These are phyloP conservation scores for Sugiyamaella qingdaonensis DNA, from an alignment of 805 yeast species.

Conservation along the genomic window DNA sequence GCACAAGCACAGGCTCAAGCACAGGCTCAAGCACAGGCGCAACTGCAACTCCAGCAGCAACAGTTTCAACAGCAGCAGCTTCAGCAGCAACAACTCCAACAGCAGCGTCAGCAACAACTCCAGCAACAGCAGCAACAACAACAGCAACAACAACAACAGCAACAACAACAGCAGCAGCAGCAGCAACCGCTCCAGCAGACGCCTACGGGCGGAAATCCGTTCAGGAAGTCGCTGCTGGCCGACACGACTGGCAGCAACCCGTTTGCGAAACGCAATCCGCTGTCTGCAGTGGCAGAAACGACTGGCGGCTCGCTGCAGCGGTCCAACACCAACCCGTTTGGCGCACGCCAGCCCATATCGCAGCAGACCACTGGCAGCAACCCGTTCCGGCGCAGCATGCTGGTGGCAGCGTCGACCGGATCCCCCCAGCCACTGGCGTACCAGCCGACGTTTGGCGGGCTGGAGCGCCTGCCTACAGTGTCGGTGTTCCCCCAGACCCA, in stretches of 20 bases:
- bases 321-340: conserved; percentile 12
- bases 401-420: conserved; percentile 21
- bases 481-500: conserved; percentile 69
- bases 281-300: conserved; percentile 13
- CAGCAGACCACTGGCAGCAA: conserved; percentile 50
- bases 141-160: conserved; percentile 22
- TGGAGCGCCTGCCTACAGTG: conserved; percentile 59
- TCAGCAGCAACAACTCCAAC: conserved; percentile 21
- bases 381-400: conserved; percentile 48
- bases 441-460: conserved; percentile 70
- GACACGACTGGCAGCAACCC: conserved; percentile 14
- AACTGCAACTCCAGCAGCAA: conserved; percentile 17
- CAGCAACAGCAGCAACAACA: conserved; percentile 20
- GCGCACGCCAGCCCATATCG: background rate
- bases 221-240: conserved; percentile 17
- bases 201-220: conserved; percentile 23
- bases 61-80: conserved; percentile 25
- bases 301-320: conserved; percentile 12
- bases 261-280: conserved; percentile 20
- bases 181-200: conserved; percentile 21
- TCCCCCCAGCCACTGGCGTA: conserved; percentile 29
- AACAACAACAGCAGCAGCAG: conserved; percentile 14
- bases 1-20: background rate
- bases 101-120: conserved; percentile 17
- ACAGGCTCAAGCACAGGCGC: background rate